These are phyloP conservation scores for Pleurotus ostreatus DNA, from an alignment of 768 basidiomycete species.

Conservation along the genomic window DNA sequence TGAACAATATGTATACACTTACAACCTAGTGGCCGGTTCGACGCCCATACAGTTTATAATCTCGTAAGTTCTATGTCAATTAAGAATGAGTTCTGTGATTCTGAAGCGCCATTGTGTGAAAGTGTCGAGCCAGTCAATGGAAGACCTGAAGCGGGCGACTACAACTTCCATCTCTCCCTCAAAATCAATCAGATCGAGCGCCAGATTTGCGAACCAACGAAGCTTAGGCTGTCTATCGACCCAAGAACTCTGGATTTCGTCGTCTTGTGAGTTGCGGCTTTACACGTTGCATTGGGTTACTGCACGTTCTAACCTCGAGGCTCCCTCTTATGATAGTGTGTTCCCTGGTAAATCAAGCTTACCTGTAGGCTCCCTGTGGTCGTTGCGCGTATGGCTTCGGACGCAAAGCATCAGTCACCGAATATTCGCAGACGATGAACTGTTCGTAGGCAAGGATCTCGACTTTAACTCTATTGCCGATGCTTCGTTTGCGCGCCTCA, in stretches of 20 bases:
- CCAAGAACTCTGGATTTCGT: slow-evolving; percentile 54
- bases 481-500: slow-evolving; percentile 51
- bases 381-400: slow-evolving; percentile 63
- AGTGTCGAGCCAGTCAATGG: slow-evolving; percentile 45
- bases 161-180: slow-evolving; percentile 50
- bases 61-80: slow-evolving; percentile 33
- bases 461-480: slow-evolving; percentile 57
- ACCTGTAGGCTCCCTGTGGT: slow-evolving; percentile 50
- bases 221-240: slow-evolving; percentile 44
- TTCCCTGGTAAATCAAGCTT: slow-evolving; percentile 58
- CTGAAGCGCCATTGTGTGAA: not conserved
- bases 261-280: slow-evolving; percentile 46
- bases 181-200: slow-evolving; percentile 55
- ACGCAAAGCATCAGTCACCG: slow-evolving; percentile 53
- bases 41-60: slow-evolving; percentile 48
- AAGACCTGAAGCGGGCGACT: slow-evolving; percentile 39
- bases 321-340: slow-evolving; percentile 28
- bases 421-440: slow-evolving; percentile 57
- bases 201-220: slow-evolving; percentile 41
- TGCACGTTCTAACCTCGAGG: not conserved
- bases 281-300: not conserved
- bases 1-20: slow-evolving; percentile 51
- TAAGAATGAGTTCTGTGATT: not conserved
- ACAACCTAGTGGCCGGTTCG: slow-evolving; percentile 38
- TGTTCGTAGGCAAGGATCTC: slow-evolving; percentile 66